Base-by-base conservation (phyloP, 2,329 filamentous ascomycete genomes). In the Didymella exigua region DNA sequence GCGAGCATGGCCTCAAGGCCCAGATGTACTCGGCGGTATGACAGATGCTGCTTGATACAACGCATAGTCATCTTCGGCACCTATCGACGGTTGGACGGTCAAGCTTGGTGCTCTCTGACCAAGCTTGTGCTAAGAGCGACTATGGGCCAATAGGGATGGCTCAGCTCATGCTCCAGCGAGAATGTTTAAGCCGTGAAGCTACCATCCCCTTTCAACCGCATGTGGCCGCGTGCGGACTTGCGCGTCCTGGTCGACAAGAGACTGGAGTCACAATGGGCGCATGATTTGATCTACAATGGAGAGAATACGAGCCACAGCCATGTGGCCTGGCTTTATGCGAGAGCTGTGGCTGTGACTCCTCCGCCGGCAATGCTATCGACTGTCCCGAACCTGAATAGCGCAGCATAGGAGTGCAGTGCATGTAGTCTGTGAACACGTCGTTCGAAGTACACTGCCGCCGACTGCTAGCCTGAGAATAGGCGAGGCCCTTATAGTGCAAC, bases 321-420 rank as follows among this genome's bases (percentile, higher is more conserved):
- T 66, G 63, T 65, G 62, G 64, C 54, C 38, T 14, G 9, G 14
- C 33, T 23, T 37, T 53, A 29, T 42, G 47, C 55, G 40, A 54
- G 55, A 56, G 45, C 55, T 62, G 64, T 64, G 66, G 66, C 66
- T 68, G 57, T 52, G 49, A 40, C 14, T 21, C 24, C 33, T 36
- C 49, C 47, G 46, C 46, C 18, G 42, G 23, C 24, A 42, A 13
- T 47, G 30, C 41, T 27, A 41, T 49, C 30, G 21, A 33, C 19
- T 42, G 36, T 46, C 46, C 19, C 21, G 26, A 55, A 21, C 18
- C 24, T 42, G 42, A 16, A 42, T 37, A 42, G 45, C 26, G 27
- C 19, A 41, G 13, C 18, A 48, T n/a, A n/a, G n/a, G n/a, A n/a
- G 47, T 26, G 41, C 14, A 5, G 37, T 34, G 29, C 42, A 26